A percentile compares a stretch with the other conserved stretches of the same genome.
Conservation (phyloP, 2,329 filamentous ascomycete species). For the Diaporthe eres region DNA sequence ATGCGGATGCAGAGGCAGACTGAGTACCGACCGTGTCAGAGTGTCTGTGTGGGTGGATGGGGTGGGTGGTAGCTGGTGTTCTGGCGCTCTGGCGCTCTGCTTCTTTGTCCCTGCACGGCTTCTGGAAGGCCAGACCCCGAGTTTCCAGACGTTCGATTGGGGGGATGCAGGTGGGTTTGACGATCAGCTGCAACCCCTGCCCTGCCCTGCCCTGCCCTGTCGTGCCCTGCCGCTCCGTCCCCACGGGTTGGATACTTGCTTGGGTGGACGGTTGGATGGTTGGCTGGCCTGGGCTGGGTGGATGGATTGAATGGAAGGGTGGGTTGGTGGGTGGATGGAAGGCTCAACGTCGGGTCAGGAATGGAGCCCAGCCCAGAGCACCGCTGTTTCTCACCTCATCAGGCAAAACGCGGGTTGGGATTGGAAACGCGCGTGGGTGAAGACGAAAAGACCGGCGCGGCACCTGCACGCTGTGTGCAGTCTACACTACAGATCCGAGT, state of each 20-base stretch:
- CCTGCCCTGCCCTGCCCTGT: not conserved
- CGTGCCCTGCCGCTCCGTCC: slow-evolving; percentile 11
- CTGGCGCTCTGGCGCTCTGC: slow-evolving; percentile 13
- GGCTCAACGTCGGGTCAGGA: slow-evolving; percentile 22
- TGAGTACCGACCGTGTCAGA: not conserved
- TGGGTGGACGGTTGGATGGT: not conserved
- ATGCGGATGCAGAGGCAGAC: not conserved
- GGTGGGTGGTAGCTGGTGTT: slow-evolving; percentile 5
- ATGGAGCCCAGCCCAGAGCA: slow-evolving; percentile 27
- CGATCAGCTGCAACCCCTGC: slow-evolving; percentile 32
- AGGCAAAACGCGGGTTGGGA: slow-evolving; percentile 31
- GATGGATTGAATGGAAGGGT: slow-evolving; percentile 2
- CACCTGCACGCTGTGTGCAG: not conserved
- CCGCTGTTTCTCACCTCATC: slow-evolving; percentile 33
- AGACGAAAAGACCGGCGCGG: slow-evolving; percentile 19
- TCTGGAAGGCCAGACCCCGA: slow-evolving; percentile 19
- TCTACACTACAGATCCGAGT: not conserved
- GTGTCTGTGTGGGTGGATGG: not conserved
- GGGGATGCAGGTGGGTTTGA: slow-evolving; percentile 21
- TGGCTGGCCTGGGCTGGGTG: not conserved
- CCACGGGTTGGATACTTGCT: slow-evolving; percentile 13
- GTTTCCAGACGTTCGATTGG: slow-evolving; percentile 25
- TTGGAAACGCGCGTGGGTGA: slow-evolving; percentile 24
- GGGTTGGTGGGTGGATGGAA: slow-evolving; percentile 6
- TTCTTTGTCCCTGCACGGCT: slow-evolving; percentile 23